Conservation (phyloP, 2,329 filamentous ascomycete species). For the Fusarium algeriense region DNA sequence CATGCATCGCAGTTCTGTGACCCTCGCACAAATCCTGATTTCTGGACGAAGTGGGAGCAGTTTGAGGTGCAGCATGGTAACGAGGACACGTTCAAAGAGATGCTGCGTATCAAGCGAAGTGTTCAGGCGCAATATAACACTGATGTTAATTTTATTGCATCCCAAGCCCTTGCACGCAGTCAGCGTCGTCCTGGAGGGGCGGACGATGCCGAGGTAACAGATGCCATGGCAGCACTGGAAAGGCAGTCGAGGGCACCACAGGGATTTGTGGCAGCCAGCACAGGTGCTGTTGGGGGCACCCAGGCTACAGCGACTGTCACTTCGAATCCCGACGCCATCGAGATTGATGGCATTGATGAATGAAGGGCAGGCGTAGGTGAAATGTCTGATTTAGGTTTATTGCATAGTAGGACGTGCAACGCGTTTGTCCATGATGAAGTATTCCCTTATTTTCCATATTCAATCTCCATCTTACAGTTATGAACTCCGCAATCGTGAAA, state of each 20-base stretch:
- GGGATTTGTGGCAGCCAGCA: slow-evolving; percentile 91
- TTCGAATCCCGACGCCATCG: slow-evolving; percentile 87
- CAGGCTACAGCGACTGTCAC: slow-evolving; percentile 58
- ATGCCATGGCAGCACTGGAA: slow-evolving; percentile 92
- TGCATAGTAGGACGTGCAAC: slow-evolving; percentile 37
- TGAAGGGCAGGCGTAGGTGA: slow-evolving; percentile 47
- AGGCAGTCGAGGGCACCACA: slow-evolving; percentile 87
- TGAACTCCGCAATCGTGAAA: background rate
- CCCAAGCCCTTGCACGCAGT: slow-evolving; percentile 87
- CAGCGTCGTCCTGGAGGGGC: slow-evolving; percentile 70
- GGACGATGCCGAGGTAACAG: slow-evolving; percentile 66
- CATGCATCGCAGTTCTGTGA: slow-evolving; percentile 98
- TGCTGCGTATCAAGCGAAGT: slow-evolving; percentile 96
- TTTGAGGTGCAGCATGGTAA: slow-evolving; percentile 99
- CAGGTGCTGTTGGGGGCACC: slow-evolving; percentile 70
- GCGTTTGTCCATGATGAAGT: slow-evolving; percentile 32
- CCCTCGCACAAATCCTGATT: slow-evolving; percentile 86
- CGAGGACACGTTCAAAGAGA: slow-evolving; percentile 99
- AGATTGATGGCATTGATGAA: slow-evolving; percentile 80
- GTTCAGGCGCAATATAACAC: slow-evolving; percentile 99
- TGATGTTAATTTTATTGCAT: slow-evolving; percentile 98
- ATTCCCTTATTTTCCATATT: slow-evolving; percentile 21
- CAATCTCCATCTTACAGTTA: slow-evolving; percentile 26
- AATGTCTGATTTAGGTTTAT: slow-evolving; percentile 33
- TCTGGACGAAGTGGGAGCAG: slow-evolving; percentile 97